These are phyloP conservation scores for Ascochyta koolunga DNA, from an alignment of 2,329 filamentous ascomycete species.

Conservation along the genomic window DNA sequence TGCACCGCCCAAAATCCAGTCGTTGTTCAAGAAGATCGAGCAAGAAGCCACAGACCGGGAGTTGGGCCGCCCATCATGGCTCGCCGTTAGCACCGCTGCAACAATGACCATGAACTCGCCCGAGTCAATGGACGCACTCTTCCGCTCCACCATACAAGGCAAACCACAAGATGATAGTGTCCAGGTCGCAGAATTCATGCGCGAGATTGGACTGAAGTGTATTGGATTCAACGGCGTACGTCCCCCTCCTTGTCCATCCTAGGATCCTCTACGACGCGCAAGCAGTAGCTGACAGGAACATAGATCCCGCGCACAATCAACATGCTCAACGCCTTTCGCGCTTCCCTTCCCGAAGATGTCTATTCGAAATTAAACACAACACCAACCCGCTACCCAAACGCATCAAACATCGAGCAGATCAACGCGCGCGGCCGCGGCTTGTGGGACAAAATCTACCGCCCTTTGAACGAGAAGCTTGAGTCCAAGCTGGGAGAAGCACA, in stretches of 20 bases:
- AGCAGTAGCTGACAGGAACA: background rate
- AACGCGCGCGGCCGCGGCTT: constrained; percentile 66
- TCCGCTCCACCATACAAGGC: constrained; percentile 48
- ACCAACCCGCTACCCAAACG: constrained; percentile 58
- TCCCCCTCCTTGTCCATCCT: background rate
- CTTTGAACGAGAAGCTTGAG: constrained; percentile 74
- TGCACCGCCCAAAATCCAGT: constrained; percentile 39
- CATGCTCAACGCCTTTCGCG: constrained; percentile 74
- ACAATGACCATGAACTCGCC: constrained; percentile 89
- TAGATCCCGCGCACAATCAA: constrained; percentile 83
- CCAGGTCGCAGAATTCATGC: constrained; percentile 71
- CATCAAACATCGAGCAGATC: constrained; percentile 61
- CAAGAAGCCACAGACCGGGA: constrained; percentile 38
- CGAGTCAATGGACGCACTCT: constrained; percentile 71
- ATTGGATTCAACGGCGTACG: constrained; percentile 74
- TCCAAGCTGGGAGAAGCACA: constrained; percentile 75
- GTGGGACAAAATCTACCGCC: constrained; percentile 79
- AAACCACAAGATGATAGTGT: constrained; percentile 46
- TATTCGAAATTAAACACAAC: constrained; percentile 59
- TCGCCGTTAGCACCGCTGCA: constrained; percentile 65
- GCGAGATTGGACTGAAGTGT: constrained; percentile 77
- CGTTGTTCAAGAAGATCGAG: constrained; percentile 41
- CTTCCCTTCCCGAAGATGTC: constrained; percentile 64
- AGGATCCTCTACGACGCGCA: background rate
- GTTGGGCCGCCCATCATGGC: constrained; percentile 45